Evolutionary conservation across 169 alveolate species (phyloP).

Genomic region (Amoebophrya sp.): DNA sequence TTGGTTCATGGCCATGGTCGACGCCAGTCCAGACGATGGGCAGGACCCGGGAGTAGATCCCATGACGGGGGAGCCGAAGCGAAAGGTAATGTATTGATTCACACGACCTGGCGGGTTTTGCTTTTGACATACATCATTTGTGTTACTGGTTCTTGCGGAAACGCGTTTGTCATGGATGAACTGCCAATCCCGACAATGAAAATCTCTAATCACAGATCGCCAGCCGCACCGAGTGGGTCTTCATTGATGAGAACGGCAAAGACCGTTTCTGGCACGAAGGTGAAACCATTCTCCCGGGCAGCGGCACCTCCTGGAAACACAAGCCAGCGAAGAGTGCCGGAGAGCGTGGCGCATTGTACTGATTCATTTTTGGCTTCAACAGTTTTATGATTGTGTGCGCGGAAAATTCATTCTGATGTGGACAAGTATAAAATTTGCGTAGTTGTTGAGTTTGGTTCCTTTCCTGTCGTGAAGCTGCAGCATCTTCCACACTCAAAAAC

Average conservation of each 20-base stretch:
- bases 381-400: no score
- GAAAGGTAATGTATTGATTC: neutral
- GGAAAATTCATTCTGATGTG: no score
- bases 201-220: no score
- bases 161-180: no score
- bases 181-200: no score
- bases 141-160: no score
- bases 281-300: neutral
- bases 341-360: neutral
- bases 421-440: no score
- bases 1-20: neutral
- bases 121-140: no score
- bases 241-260: neutral
- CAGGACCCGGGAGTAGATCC: neutral
- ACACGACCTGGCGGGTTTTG: no score
- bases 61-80: neutral
- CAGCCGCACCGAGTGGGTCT: neutral
- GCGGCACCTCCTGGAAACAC: neutral
- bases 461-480: neutral
- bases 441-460: neutral
- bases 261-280: conserved; percentile 11
- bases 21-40: neutral
- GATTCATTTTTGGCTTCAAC: neutral
- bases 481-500: neutral
- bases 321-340: neutral